Evolutionary conservation across 2,329 filamentous ascomycete species (phyloP).

Genomic region (Fusarium sacchari): DNA sequence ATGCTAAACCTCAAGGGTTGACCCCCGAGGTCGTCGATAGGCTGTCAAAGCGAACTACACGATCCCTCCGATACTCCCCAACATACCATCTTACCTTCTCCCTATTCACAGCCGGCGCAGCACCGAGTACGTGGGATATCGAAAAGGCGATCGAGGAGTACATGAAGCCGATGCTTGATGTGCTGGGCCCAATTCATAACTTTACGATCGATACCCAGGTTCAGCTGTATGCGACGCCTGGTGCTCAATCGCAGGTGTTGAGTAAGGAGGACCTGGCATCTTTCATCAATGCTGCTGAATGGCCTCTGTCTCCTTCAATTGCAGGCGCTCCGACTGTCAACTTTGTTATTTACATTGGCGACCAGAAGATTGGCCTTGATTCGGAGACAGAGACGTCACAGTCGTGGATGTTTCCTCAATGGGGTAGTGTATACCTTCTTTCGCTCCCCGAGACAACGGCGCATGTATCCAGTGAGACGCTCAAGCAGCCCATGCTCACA

Average conservation of each 20-base stretch:
- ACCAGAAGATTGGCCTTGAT: conserved; percentile 71
- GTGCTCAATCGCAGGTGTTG: conserved; percentile 72
- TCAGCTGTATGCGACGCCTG: conserved; percentile 85
- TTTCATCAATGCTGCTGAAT: conserved; percentile 98
- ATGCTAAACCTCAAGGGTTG: conserved; percentile 57
- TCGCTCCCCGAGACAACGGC: conserved; percentile 53
- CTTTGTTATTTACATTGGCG: conserved; percentile 90
- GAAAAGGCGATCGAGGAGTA: conserved; percentile 83
- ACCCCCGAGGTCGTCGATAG: conserved; percentile 64
- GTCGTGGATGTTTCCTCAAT: conserved; percentile 94
- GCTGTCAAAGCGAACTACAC: conserved; percentile 76
- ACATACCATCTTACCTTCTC: conserved; percentile 98
- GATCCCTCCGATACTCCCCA: conserved; percentile 89
- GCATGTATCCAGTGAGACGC: conserved; percentile 70
- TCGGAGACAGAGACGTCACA: conserved; percentile 61
- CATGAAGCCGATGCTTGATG: conserved; percentile 81
- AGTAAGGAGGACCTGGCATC: conserved; percentile 88
- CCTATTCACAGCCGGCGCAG: conserved; percentile 82
- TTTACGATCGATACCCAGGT: conserved; percentile 97
- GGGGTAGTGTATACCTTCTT: conserved; percentile 79
- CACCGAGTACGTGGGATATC: conserved; percentile 91
- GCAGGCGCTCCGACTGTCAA: conserved; percentile 94
- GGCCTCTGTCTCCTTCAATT: conserved; percentile 94
- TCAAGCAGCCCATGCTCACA: conserved; percentile 84
- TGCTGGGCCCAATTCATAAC: conserved; percentile 85